Conservation (phyloP, 2,329 filamentous ascomycete genomes). For the Phaeosphaeria sp. region DNA sequence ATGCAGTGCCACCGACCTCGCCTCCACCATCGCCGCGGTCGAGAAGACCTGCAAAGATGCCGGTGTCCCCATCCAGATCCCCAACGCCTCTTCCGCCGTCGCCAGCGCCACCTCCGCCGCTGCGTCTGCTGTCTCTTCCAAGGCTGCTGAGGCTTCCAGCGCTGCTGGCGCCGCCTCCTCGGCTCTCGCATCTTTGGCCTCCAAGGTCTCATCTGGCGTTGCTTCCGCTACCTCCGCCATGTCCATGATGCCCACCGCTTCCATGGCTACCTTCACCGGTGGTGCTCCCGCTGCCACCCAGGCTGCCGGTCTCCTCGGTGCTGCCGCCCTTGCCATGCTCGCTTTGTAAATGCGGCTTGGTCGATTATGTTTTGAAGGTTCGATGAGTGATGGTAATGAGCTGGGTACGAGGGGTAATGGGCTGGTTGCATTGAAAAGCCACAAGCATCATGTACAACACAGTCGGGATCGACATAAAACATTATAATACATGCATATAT, state of each 20-base stretch:
- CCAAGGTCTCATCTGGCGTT: constrained; percentile 14
- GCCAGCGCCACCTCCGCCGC: constrained; percentile 9
- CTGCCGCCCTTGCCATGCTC: constrained; percentile 44
- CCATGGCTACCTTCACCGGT: constrained; percentile 35
- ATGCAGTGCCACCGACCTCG: constrained; percentile 50
- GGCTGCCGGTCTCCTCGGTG: constrained; percentile 43
- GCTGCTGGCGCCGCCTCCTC: constrained; percentile 17
- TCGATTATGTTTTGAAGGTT: background rate
- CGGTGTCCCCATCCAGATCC: constrained; percentile 40
- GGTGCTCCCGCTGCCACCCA: constrained; percentile 42
- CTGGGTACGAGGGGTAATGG: background rate
- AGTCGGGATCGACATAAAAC: background rate
- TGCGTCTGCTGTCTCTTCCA: constrained; percentile 3
- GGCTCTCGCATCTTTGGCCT: constrained; percentile 15
- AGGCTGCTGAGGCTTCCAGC: constrained; percentile 8
- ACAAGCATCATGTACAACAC: constrained; percentile 2
- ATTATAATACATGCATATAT: background rate
- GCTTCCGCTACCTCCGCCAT: constrained; percentile 12
- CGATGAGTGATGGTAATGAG: constrained; percentile 1
- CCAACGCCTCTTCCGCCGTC: constrained; percentile 19
- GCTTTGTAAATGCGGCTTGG: constrained; percentile 37
- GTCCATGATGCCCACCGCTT: background rate
- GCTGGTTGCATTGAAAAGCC: background rate
- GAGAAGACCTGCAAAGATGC: constrained; percentile 40
- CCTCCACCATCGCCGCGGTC: constrained; percentile 36